Conservation (phyloP, 106 monocot genomes). For the Dendrobium catenatum region DNA sequence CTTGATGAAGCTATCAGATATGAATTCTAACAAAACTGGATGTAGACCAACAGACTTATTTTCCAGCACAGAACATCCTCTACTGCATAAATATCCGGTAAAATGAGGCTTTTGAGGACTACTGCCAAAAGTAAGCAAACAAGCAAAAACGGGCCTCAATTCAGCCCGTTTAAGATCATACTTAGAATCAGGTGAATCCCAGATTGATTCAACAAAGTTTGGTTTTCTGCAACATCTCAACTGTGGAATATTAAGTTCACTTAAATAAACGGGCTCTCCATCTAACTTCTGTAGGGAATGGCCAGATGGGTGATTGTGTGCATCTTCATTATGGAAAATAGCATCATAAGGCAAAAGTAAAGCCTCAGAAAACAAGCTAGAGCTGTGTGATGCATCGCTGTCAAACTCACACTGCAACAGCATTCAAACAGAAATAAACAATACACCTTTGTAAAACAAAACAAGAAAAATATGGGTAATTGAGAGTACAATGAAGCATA, state of each 20-base stretch:
- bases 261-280: background rate
- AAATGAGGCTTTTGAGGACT: conserved; percentile 13
- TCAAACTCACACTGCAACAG: conserved; percentile 25
- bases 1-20: conserved; percentile 31
- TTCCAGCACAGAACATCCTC: conserved; percentile 5
- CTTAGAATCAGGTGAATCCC: background rate
- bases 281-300: conserved; percentile 2
- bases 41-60: background rate
- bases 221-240: background rate
- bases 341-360: conserved; percentile 52
- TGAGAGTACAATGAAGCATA: conserved; percentile 17
- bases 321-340: conserved; percentile 20
- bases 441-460: background rate
- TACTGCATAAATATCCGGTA: conserved; percentile 19
- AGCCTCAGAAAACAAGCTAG: conserved; percentile 67
- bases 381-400: conserved; percentile 10
- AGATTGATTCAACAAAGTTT: conserved; percentile 1
- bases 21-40: conserved; percentile 69
- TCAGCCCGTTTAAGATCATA: conserved; percentile 5
- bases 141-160: conserved; percentile 24
- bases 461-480: conserved; percentile 1
- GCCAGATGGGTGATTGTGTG: conserved; percentile 13
- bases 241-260: background rate
- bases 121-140: conserved; percentile 26
- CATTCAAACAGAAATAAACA: conserved; percentile 19